These are phyloP conservation scores for Diaporthe batatas DNA, from an alignment of 2,329 filamentous ascomycete genomes.

Conservation along the genomic window DNA sequence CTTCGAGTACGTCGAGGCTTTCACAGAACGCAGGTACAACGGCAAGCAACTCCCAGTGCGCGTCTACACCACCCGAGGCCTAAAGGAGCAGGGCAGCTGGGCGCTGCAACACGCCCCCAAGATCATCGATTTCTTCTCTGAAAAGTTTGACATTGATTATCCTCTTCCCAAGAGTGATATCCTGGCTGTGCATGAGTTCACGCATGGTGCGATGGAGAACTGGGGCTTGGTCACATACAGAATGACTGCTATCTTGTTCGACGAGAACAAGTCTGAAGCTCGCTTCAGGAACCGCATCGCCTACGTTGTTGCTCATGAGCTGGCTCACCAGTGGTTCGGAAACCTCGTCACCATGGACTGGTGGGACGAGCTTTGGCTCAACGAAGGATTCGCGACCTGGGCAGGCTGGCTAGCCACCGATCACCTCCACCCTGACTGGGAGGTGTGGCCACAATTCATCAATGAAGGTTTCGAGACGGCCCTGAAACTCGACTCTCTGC, in stretches of 20 bases:
- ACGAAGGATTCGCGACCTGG: constrained; percentile 98
- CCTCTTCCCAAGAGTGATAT: constrained; percentile 93
- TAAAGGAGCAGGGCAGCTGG: constrained; percentile 91
- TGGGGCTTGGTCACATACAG: constrained; percentile 97
- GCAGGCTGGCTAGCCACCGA: constrained; percentile 95
- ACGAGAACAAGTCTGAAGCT: constrained; percentile 90
- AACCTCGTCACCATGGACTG: constrained; percentile 99
- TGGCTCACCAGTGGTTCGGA: constrained; percentile 98
- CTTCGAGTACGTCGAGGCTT: constrained; percentile 95
- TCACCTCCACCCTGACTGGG: constrained; percentile 94
- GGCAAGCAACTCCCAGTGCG: constrained; percentile 92
- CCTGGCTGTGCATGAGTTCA: constrained; percentile 94
- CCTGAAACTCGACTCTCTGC: constrained; percentile 88
- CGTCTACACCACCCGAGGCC: constrained; percentile 94
- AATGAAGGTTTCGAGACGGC: constrained; percentile 94
- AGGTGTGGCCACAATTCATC: constrained; percentile 97
- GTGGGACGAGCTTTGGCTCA: constrained; percentile 98
- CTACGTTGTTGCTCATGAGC: constrained; percentile 97
- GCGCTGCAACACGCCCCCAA: constrained; percentile 92
- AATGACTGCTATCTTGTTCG: constrained; percentile 95
- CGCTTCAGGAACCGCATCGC: constrained; percentile 94
- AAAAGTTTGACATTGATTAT: constrained; percentile 93
- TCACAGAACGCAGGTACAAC: constrained; percentile 90
- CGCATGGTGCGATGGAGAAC: constrained; percentile 90
- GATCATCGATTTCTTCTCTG: constrained; percentile 96